These are phyloP conservation scores for Meyerozyma carpophila DNA, from an alignment of 1,139 yeast genomes.

Conservation along the genomic window DNA sequence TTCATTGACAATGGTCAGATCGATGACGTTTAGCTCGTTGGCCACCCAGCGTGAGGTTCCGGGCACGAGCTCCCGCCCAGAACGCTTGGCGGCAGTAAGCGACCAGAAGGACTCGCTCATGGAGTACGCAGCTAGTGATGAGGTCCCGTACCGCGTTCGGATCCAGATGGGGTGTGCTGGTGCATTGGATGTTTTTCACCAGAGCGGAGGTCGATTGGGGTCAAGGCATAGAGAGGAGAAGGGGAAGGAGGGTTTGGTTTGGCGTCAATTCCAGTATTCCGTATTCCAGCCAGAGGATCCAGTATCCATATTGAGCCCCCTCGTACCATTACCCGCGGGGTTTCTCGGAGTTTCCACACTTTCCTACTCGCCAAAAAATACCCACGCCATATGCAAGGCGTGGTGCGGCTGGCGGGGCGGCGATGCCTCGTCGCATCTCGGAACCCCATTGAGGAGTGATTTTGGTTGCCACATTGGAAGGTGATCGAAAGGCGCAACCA, in stretches of 20 bases:
- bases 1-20: slow-evolving; percentile 21
- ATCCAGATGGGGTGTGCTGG: too few species aligned
- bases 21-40: slow-evolving; percentile 24
- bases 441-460: background rate
- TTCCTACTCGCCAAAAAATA: background rate
- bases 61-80: slow-evolving; percentile 24
- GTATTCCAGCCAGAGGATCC: too few species aligned
- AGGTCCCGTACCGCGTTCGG: too few species aligned
- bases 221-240: background rate
- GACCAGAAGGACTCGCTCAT: slow-evolving; percentile 33
- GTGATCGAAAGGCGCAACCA: too few species aligned
- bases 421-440: background rate
- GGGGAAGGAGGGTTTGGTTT: too few species aligned
- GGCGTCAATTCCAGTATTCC: too few species aligned
- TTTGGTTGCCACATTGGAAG: background rate
- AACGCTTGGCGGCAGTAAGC: slow-evolving; percentile 24
- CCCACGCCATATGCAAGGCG: background rate
- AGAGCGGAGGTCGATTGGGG: too few species aligned
- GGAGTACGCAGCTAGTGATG: background rate
- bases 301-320: too few species aligned
- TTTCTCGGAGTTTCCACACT: background rate
- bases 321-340: background rate
- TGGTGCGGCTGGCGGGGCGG: background rate
- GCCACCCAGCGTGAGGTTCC: slow-evolving; percentile 39
- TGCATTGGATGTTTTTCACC: too few species aligned